Evolutionary conservation across 768 basidiomycete genomes (phyloP), one percentile per base, ranked within the genome.

Genomic region (Auriculariales sp.): DNA sequence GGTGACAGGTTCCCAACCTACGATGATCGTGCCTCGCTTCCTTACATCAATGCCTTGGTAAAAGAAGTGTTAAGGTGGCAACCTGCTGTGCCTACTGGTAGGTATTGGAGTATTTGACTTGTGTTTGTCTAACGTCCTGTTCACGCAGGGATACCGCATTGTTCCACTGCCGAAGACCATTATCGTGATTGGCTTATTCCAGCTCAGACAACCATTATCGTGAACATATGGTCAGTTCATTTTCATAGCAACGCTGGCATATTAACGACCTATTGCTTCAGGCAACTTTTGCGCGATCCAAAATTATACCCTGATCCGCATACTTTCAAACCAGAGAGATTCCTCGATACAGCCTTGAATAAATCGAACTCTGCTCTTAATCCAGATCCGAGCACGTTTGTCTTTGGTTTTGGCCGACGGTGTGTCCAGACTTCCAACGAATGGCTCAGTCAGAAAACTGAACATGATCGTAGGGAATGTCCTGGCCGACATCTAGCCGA

Each of bases 41-140:
- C 74, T 30, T 79, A 77, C 60, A 61, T 78, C 49, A 72, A 68
- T 51, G 74, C 74, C 9, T 72, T 79, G 55, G 66, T 79, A 61
- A 77, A 61, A 12, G 66, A 60, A 30, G 68, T 68, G 3, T 54
- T 70, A 42, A 54, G 68, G 7, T 61, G 58, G 61, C 47, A 54
- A 28, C 49, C 58, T 3, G 44, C 22, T 4, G 50, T 42, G 6
- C 22, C 39, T 5, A 44, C 39, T 22, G 39, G 39, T 7, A 44
- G 22, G 7, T 25, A 44, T 25, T 25, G 39, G 12, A 19, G 22
- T 10, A 44, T 25, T 4, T 9, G 27, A 25, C 22, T 24, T 25
- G 39, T 24, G 5, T 0, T 44, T 25, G 22, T 24, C 39, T 24
- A 44, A n/a, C n/a, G n/a, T n/a, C n/a, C n/a, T n/a, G n/a, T n/a